A percentile compares a stretch with the other conserved stretches of the same genome.
Evolutionary conservation across 345 rosid species (phyloP).

Genomic region (Ricinus communis): DNA sequence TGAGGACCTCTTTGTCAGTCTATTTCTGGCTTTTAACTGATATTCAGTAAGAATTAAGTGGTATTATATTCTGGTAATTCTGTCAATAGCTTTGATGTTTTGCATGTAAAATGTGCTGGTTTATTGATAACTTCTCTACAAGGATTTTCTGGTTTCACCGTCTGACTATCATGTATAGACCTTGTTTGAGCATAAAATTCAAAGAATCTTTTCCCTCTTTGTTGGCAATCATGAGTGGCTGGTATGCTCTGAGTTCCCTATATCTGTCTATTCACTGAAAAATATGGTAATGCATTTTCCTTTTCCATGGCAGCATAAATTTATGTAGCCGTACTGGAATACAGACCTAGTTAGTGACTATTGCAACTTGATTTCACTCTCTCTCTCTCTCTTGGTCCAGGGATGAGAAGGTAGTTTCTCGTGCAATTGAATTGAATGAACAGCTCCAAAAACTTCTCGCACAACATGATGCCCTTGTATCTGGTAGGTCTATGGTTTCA

Average conservation of each 20-base stretch:
- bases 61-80: not conserved
- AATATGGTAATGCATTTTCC: not conserved
- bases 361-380: slow-evolving; percentile 15
- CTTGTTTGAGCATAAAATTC: not conserved
- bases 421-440: slow-evolving; percentile 89
- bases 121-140: not conserved
- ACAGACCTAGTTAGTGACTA: not conserved
- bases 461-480: slow-evolving; percentile 72
- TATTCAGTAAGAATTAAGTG: not conserved
- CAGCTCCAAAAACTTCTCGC: slow-evolving; percentile 79
- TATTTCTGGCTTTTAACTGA: not conserved
- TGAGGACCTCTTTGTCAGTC: not conserved
- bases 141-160: too few species aligned
- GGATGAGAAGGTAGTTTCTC: slow-evolving; percentile 82
- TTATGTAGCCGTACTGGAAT: not conserved
- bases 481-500: slow-evolving; percentile 34
- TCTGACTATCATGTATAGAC: not conserved
- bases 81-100: too few species aligned
- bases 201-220: not conserved
- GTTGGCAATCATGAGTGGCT: not conserved
- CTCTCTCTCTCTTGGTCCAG: slow-evolving; percentile 39
- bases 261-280: not conserved
- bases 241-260: not conserved
- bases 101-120: not conserved
- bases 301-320: not conserved